phyloP scores from a whole-genome alignment of 2,329 filamentous ascomycete species.

The Fusarium penzigii region DNA sequence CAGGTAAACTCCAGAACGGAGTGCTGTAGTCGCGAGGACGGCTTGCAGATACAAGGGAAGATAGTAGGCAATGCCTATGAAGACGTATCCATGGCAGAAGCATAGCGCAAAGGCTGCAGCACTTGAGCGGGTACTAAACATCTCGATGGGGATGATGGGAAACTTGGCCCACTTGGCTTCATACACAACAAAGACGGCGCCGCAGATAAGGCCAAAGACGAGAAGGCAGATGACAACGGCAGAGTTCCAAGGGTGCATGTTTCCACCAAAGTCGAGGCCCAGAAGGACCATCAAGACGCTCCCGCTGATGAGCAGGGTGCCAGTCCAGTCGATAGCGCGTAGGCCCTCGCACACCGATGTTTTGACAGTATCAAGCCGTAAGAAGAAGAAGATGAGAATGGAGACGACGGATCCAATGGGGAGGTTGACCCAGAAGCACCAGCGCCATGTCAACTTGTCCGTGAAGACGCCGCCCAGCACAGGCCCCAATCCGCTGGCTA shows the following conservation, averaged over 20 bases:
- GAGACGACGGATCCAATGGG: slow-evolving; percentile 57
- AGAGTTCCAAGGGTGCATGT: slow-evolving; percentile 61
- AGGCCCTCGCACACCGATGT: slow-evolving; percentile 64
- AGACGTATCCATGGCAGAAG: slow-evolving; percentile 54
- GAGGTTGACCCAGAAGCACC: slow-evolving; percentile 57
- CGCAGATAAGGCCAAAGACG: slow-evolving; percentile 55
- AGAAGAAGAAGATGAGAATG: slow-evolving; percentile 59
- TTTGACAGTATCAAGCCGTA: slow-evolving; percentile 67
- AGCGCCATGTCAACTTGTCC: slow-evolving; percentile 51
- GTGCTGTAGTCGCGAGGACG: slow-evolving; percentile 60
- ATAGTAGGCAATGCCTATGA: slow-evolving; percentile 69
- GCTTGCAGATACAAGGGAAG: slow-evolving; percentile 74
- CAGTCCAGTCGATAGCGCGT: slow-evolving; percentile 61
- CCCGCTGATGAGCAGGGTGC: slow-evolving; percentile 62
- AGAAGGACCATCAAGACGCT: slow-evolving; percentile 70
- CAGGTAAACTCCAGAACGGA: slow-evolving; percentile 62
- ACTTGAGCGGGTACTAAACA: slow-evolving; percentile 60
- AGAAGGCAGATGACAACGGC: slow-evolving; percentile 63
- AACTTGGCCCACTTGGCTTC: slow-evolving; percentile 65
- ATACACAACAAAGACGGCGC: slow-evolving; percentile 56
- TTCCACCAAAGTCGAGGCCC: slow-evolving; percentile 69
- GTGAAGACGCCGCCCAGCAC: slow-evolving; percentile 67
- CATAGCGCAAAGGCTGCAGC: slow-evolving; percentile 53
- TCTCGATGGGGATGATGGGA: slow-evolving; percentile 67
- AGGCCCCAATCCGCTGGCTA: slow-evolving; percentile 66